Percentiles rank a stretch among this genome's conserved stretches.
phyloP scores from a whole-genome alignment of 306 rosid genomes.

The Medicago ruthenica region DNA sequence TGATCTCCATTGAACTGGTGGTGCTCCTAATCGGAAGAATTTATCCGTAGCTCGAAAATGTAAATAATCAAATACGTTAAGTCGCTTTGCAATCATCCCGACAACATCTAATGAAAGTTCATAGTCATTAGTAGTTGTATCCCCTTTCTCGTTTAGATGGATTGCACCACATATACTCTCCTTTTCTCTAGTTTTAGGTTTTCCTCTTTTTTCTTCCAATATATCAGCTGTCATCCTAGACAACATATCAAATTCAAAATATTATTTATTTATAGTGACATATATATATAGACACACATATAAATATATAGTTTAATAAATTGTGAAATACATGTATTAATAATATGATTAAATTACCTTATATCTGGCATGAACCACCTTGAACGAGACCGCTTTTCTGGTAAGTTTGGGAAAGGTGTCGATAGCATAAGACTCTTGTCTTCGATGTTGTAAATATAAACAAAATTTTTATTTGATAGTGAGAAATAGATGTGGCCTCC shows the following conservation, averaged over 20 bases:
- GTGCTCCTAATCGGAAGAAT: background rate
- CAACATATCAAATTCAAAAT: background rate
- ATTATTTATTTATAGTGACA: too few species aligned
- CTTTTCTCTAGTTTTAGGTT: background rate
- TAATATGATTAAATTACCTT: background rate
- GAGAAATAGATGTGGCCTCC: background rate
- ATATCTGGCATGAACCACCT: slow-evolving; percentile 7
- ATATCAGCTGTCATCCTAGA: background rate
- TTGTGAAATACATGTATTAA: too few species aligned
- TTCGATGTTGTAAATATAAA: slow-evolving; percentile 12
- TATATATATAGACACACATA: too few species aligned
- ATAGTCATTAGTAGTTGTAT: background rate
- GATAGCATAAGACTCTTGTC: background rate
- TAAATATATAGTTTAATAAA: too few species aligned
- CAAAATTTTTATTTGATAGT: background rate
- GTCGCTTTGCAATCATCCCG: background rate
- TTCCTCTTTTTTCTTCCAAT: background rate
- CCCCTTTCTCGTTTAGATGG: background rate
- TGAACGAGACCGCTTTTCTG: background rate
- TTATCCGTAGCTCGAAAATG: background rate
- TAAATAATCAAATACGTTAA: background rate
- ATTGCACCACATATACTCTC: background rate
- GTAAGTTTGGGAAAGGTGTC: background rate
- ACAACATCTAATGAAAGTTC: background rate
- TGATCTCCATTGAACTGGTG: background rate